These are phyloP conservation scores for Vigna trinervia DNA, from an alignment of 306 rosid genomes.

Conservation along the genomic window DNA sequence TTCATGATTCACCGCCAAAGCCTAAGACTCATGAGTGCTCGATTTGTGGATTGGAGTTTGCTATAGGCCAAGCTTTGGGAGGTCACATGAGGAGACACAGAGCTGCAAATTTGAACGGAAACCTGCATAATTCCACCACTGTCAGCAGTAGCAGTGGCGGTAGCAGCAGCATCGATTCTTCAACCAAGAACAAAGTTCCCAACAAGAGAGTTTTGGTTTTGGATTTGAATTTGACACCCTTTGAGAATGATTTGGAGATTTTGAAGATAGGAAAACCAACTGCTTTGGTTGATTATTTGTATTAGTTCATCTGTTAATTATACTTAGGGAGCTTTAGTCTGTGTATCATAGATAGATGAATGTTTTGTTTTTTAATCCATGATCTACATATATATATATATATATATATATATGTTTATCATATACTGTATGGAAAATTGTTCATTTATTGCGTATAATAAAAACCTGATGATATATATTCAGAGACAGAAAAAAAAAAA, in stretches of 20 bases:
- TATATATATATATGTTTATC: background rate
- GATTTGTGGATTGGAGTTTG: constrained; percentile 85
- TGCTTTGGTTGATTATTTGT: constrained; percentile 60
- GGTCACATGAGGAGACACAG: constrained; percentile 99
- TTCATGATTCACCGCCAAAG: constrained; percentile 58
- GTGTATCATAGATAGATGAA: constrained; percentile 35
- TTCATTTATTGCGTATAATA: constrained; percentile 37
- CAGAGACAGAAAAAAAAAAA: background rate
- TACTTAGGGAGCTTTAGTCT: constrained; percentile 11
- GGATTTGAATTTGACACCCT: constrained; percentile 94
- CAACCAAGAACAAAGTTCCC: constrained; percentile 47
- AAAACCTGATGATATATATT: constrained; percentile 29
- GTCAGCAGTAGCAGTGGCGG: constrained; percentile 28
- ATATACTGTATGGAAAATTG: constrained; percentile 35
- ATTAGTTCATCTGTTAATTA: constrained; percentile 44
- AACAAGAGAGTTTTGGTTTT: constrained; percentile 58
- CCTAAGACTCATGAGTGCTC: constrained; percentile 92
- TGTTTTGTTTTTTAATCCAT: background rate
- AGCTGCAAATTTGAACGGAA: constrained; percentile 47
- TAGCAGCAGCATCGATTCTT: constrained; percentile 34
- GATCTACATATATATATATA: too few relatives aligned
- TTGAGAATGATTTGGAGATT: constrained; percentile 80
- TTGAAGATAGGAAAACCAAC: constrained; percentile 62
- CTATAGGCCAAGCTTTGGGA: constrained; percentile 94
- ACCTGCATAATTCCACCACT: constrained; percentile 2